These are phyloP conservation scores for Aureobasidium sp. DNA, from an alignment of 2,329 filamentous ascomycete genomes.

Conservation along the genomic window DNA sequence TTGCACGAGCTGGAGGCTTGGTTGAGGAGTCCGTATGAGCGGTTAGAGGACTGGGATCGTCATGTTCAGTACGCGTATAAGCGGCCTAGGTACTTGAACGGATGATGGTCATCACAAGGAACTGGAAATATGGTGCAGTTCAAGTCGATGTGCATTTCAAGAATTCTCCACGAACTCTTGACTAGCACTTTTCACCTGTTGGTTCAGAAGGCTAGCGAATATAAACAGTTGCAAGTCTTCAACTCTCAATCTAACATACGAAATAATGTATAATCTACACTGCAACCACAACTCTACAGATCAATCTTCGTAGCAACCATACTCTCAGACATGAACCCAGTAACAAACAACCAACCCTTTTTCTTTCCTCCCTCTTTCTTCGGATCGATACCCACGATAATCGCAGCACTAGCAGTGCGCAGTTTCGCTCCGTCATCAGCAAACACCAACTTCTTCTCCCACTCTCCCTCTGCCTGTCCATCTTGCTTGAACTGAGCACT, in stretches of 20 bases:
- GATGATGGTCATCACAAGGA: too few species aligned
- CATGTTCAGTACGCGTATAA: slow-evolving; percentile 58
- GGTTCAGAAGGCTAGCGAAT: too few species aligned
- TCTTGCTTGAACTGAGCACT: not conserved
- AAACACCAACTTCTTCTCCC: slow-evolving; percentile 44
- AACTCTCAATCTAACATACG: too few species aligned
- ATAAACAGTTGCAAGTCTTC: too few species aligned
- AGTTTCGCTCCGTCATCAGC: slow-evolving; percentile 48
- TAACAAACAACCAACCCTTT: slow-evolving; percentile 50
- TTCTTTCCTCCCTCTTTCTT: slow-evolving; percentile 34
- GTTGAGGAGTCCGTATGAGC: slow-evolving; percentile 69
- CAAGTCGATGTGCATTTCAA: too few species aligned
- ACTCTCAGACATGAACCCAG: slow-evolving; percentile 44
- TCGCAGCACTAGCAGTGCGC: slow-evolving; percentile 42
- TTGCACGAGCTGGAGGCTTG: slow-evolving; percentile 78
- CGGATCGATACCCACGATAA: slow-evolving; percentile 47
- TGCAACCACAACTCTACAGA: slow-evolving; percentile 20
- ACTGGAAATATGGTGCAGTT: too few species aligned
- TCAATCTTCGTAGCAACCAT: slow-evolving; percentile 47
- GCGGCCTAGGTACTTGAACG: not conserved
- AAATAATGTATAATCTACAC: too few species aligned
- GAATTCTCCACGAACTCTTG: too few species aligned
- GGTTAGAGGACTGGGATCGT: slow-evolving; percentile 69
- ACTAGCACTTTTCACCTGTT: too few species aligned
- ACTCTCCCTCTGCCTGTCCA: slow-evolving; percentile 17